phyloP scores from a whole-genome alignment of 768 basidiomycete species.

The Mycena metata region DNA sequence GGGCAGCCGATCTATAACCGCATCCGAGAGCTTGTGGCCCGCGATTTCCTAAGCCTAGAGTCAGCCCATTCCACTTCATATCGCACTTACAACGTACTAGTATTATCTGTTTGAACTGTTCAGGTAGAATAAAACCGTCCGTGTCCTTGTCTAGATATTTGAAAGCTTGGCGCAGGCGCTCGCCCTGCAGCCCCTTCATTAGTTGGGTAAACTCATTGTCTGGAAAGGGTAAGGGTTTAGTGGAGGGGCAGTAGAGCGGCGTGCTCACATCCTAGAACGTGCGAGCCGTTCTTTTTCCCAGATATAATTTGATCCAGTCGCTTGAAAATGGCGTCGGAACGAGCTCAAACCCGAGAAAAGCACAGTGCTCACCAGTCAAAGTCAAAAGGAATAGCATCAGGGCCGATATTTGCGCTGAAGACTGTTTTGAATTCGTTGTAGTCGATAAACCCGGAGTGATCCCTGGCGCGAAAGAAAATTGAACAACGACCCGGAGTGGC shows the following conservation, averaged over 20 bases:
- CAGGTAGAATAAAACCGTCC: slow-evolving; percentile 94
- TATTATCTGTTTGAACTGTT: slow-evolving; percentile 96
- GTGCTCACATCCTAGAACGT: slow-evolving; percentile 89
- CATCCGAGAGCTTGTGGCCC: slow-evolving; percentile 96
- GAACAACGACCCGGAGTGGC: slow-evolving; percentile 18
- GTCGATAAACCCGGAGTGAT: slow-evolving; percentile 91
- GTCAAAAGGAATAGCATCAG: slow-evolving; percentile 91
- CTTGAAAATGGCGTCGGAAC: slow-evolving; percentile 50
- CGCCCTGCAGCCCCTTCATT: slow-evolving; percentile 99
- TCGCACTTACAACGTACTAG: slow-evolving; percentile 65
- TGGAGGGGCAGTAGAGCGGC: slow-evolving; percentile 12
- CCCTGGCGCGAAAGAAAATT: slow-evolving; percentile 58
- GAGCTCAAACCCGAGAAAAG: not conserved
- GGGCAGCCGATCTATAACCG: slow-evolving; percentile 91
- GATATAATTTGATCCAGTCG: slow-evolving; percentile 96
- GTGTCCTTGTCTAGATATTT: slow-evolving; percentile 89
- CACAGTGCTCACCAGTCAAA: slow-evolving; percentile 80
- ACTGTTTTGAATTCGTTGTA: slow-evolving; percentile 97
- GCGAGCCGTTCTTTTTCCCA: slow-evolving; percentile 92
- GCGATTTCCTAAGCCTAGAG: slow-evolving; percentile 81
- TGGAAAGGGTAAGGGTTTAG: slow-evolving; percentile 46
- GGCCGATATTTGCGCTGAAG: slow-evolving; percentile 83
- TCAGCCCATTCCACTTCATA: slow-evolving; percentile 1
- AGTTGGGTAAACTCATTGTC: slow-evolving; percentile 98
- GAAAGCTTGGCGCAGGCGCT: slow-evolving; percentile 96